phyloP scores from a whole-genome alignment of 495 filamentous ascomycete species.

The Penicillium odoratum region DNA sequence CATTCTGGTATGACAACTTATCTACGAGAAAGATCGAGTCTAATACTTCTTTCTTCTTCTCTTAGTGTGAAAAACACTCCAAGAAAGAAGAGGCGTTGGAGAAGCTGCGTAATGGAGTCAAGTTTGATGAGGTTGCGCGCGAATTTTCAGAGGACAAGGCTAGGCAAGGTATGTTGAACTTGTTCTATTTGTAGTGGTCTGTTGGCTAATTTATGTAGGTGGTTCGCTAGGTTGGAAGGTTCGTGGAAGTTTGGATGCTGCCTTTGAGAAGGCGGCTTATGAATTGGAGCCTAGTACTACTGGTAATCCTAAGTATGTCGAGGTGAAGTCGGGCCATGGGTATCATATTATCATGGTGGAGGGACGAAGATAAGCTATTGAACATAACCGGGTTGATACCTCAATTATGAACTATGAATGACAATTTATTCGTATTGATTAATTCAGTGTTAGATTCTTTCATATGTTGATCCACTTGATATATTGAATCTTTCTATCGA shows the following conservation, averaged over 20 bases:
- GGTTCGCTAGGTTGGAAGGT: conserved; percentile 84
- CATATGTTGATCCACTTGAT: not conserved
- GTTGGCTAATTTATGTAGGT: conserved; percentile 42
- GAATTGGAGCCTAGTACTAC: conserved; percentile 75
- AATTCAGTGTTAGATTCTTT: not conserved
- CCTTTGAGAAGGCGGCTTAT: conserved; percentile 82
- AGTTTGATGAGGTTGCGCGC: conserved; percentile 86
- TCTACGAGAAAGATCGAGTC: not conserved
- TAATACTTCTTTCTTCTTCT: not conserved
- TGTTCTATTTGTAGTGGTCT: not conserved
- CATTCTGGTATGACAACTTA: conserved; percentile 63
- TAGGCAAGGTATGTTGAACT: conserved; percentile 60
- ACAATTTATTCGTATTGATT: not conserved
- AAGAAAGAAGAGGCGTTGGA: conserved; percentile 86
- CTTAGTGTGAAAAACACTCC: conserved; percentile 79
- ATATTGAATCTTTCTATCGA: not conserved
- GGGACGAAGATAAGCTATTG: conserved; percentile 55
- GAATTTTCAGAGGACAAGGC: conserved; percentile 92
- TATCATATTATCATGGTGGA: conserved; percentile 95
- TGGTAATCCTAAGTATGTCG: conserved; percentile 70
- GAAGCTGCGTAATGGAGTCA: conserved; percentile 71
- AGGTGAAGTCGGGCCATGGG: conserved; percentile 83
- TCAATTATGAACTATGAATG: not conserved
- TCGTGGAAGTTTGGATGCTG: conserved; percentile 67
- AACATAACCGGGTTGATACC: not conserved